These are phyloP conservation scores for Trichoderma arundinaceum DNA, from an alignment of 2,329 filamentous ascomycete genomes.

Conservation along the genomic window DNA sequence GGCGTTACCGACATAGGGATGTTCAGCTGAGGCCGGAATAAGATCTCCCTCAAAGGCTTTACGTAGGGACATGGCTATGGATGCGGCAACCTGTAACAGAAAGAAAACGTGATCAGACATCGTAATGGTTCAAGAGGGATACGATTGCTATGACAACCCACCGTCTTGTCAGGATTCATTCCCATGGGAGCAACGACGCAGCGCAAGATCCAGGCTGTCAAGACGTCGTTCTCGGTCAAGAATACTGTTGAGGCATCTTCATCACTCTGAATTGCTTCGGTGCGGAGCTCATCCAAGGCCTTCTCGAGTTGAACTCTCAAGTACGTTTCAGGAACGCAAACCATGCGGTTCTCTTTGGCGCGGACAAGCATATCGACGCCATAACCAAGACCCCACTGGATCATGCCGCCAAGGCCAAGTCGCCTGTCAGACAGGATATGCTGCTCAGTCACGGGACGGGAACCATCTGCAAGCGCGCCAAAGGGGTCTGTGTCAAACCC, in stretches of 20 bases:
- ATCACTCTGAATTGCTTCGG: not conserved
- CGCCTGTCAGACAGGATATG: not conserved
- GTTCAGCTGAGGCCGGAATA: not conserved
- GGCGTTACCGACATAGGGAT: not conserved
- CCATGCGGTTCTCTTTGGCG: constrained; percentile 2
- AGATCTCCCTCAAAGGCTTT: not conserved
- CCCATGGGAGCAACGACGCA: too few relatives aligned
- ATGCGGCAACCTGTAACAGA: too few relatives aligned
- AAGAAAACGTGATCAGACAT: too few relatives aligned
- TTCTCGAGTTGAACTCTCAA: too few relatives aligned
- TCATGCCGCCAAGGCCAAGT: not conserved
- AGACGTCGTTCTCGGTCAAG: constrained; percentile 2
- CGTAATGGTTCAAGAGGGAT: too few relatives aligned
- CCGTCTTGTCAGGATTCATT: too few relatives aligned
- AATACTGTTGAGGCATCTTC: not conserved
- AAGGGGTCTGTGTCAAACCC: not conserved
- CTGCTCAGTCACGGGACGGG: not conserved
- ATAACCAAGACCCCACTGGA: not conserved
- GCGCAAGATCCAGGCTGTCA: not conserved
- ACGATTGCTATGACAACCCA: too few relatives aligned
- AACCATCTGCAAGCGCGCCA: not conserved
- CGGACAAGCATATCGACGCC: not conserved
- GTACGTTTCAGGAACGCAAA: constrained; percentile 1
- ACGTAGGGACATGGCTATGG: not conserved
- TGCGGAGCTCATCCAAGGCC: not conserved